Evolutionary conservation across 805 yeast genomes (phyloP).

Genomic region (Pichia kluyveri): DNA sequence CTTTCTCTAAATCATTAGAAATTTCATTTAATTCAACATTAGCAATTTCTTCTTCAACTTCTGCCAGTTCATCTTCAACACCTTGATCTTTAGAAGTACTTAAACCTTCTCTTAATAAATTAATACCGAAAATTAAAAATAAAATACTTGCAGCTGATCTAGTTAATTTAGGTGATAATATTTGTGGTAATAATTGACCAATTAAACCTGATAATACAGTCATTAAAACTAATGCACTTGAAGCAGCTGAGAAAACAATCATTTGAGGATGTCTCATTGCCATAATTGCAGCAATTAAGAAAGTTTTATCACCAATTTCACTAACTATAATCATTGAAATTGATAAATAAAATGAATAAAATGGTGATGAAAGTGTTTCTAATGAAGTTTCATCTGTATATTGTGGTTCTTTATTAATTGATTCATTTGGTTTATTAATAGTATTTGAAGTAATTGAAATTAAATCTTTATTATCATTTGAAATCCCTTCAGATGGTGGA

Average conservation of each 20-base stretch:
- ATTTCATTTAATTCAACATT: slow-evolving; percentile 44
- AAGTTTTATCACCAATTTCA: slow-evolving; percentile 96
- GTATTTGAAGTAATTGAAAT: background rate
- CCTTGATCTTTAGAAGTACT: slow-evolving; percentile 76
- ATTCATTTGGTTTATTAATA: too few relatives aligned
- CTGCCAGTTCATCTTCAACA: slow-evolving; percentile 91
- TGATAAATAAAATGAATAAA: slow-evolving; percentile 59
- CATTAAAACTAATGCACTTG: slow-evolving; percentile 79
- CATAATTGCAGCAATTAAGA: slow-evolving; percentile 93
- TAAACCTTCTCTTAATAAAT: slow-evolving; percentile 70
- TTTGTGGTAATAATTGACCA: slow-evolving; percentile 83
- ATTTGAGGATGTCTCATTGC: slow-evolving; percentile 87
- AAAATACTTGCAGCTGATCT: slow-evolving; percentile 73
- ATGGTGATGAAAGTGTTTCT: slow-evolving; percentile 8
- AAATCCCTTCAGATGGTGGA: slow-evolving; percentile 7
- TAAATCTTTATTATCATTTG: background rate
- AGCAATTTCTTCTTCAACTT: slow-evolving; percentile 90
- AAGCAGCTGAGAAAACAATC: slow-evolving; percentile 84
- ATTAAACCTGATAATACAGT: slow-evolving; percentile 83
- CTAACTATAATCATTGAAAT: slow-evolving; percentile 88
- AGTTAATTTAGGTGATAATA: slow-evolving; percentile 73
- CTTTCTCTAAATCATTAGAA: slow-evolving; percentile 53
- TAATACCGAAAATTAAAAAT: slow-evolving; percentile 76
- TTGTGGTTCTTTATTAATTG: background rate
- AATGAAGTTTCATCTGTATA: background rate